These are phyloP conservation scores for Suillus decipiens DNA, from an alignment of 768 basidiomycete genomes.

Conservation along the genomic window DNA sequence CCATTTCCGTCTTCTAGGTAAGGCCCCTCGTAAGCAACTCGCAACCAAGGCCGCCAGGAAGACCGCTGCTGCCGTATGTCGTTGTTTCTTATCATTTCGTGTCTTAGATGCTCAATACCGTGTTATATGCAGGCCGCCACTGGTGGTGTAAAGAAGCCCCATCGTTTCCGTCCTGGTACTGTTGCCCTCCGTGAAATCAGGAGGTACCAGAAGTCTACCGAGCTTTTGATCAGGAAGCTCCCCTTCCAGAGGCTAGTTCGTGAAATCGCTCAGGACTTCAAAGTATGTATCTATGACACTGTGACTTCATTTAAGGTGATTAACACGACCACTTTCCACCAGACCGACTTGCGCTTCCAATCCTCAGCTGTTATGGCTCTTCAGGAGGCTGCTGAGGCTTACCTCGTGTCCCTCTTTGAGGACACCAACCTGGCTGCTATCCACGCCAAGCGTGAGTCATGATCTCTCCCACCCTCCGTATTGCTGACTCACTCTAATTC, in stretches of 20 bases:
- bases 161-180: slow-evolving; percentile 95
- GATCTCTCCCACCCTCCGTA: background rate
- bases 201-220: slow-evolving; percentile 98
- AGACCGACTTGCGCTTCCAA: slow-evolving; percentile 95
- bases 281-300: slow-evolving; percentile 48
- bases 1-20: slow-evolving; percentile 50
- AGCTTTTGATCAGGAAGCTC: slow-evolving; percentile 98
- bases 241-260: slow-evolving; percentile 99
- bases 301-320: background rate
- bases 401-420: slow-evolving; percentile 84
- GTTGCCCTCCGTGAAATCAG: slow-evolving; percentile 99
- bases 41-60: slow-evolving; percentile 96
- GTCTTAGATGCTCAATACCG: slow-evolving; percentile 12
- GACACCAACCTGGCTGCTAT: slow-evolving; percentile 92
- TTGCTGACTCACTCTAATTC: slow-evolving; percentile 17
- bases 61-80: slow-evolving; percentile 67
- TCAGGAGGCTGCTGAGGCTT: slow-evolving; percentile 91
- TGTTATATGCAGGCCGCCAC: slow-evolving; percentile 58
- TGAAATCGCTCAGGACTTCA: slow-evolving; percentile 97
- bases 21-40: slow-evolving; percentile 92
- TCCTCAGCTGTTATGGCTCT: slow-evolving; percentile 93
- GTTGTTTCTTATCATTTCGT: slow-evolving; percentile 6
- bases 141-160: slow-evolving; percentile 99
- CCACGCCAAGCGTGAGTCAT: slow-evolving; percentile 72
- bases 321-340: slow-evolving; percentile 10